Evolutionary conservation across 2,329 filamentous ascomycete genomes (phyloP), one percentile per base, ranked within the genome.

Genomic region (Chrysoporthe puriensis): DNA sequence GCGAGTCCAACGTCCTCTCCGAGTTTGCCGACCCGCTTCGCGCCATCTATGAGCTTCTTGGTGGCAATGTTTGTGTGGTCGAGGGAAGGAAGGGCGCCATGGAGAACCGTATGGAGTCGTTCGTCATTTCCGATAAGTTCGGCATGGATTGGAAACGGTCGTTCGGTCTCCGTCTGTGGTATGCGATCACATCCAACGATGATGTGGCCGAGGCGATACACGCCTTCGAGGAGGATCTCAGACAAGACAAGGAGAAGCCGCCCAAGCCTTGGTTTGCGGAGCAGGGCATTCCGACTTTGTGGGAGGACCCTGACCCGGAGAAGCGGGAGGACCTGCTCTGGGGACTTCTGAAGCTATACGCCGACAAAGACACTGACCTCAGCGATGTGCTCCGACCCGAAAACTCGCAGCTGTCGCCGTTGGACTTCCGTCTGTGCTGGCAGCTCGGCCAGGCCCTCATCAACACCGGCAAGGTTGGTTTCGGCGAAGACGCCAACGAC

Each of bases 81-180:
- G 88, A 94, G 72, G 96, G 95, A 13, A 90, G 91, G 75, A 90
- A 88, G 71, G 85, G 84, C 2, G 87, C 92, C 1, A 81, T 90
- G 9, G 96, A 98, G 77, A 93, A 98, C 78, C 90, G 91, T 57
- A 86, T 91, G 50, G 86, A 90, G 16, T 90, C 90, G 0, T 97
- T 99, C 75, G 85, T 89, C 64, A 92, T 99, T 71, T 92, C 93
- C 0, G 86, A 91, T 73, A 90, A 90, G 59, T 99, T 97, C 76
- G 88, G 88, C 4, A 84, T 99, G 46, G 92, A 96, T 76, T 99
- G 96, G 96, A 90, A 93, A 77, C 94, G 97, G 75, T 90, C 94
- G 0, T 97, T 99, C 77, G 95, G 93, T 13, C 84, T 99, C 62
- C 89, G 94, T 56, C 83, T 99, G 1, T 98, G 94, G 92, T 99